Base-by-base conservation (phyloP, 768 basidiomycete species). In the Dictyophora rubrovolvata region DNA sequence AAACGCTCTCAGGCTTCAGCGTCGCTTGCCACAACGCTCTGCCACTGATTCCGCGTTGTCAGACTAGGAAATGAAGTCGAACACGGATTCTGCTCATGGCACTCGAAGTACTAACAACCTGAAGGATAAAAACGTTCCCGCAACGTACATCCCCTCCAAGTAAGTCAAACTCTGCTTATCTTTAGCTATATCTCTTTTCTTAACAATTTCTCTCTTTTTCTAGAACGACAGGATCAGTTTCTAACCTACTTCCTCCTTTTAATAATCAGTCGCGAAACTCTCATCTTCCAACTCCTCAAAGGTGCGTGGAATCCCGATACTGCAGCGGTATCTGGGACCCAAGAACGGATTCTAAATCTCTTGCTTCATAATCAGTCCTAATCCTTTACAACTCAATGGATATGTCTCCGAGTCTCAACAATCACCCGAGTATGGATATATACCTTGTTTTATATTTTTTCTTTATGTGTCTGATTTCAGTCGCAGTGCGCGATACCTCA, bases 271-370 rank as follows among this genome's bases (percentile, higher is more conserved):
- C 48, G 17, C 22, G 49, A 18, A 51, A 51, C 18, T 51, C 50
- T 22, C 57, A 59, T 50, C 48, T 59, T 18, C 57, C 57, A 18
- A 59, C 57, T 11, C 57, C 57, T 59, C 57, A 59, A 16, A 59
- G 57, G 57, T 59, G 14, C 21, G 49, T 23, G 28, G 2, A 34
- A 20, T 51, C 4, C 18, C 28, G 17, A 4, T 34, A 18, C 3
- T 51, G 2, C 12, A 42, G 4, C 14, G n/a, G n/a, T n/a, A 28
- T 28, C 7, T 3, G 28, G 28, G 28, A 28, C 28, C 28, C 4
- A 28, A 28, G 7, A 7, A 28, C 28, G 28, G 28, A 28, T 28
- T 28, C 28, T 28, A 22, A 51, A 18, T 14, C 21, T 14, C 28
- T 51, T 16, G 21, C 50, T 16, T 51, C 20, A 51, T n/a, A n/a